Base-by-base conservation (phyloP, 2,329 filamentous ascomycete genomes). In the Nemania sp. region DNA sequence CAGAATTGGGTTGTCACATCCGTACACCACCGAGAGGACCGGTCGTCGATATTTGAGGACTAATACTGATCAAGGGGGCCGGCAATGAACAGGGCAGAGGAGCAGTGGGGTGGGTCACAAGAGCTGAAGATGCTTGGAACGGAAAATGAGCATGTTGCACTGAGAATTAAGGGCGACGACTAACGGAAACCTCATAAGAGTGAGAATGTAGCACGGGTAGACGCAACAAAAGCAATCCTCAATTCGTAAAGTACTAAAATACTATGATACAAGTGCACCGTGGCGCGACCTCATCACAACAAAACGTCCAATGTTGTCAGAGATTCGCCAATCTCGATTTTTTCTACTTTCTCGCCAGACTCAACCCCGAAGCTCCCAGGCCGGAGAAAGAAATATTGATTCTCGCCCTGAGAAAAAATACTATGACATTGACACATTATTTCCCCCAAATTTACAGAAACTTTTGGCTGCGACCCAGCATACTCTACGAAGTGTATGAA, bases 251-350 rank as follows among this genome's bases (percentile, higher is more conserved):
- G 54, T 67, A 68, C 67, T 71, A 70, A 67, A n/a, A n/a, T n/a
- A n/a, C 67, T 71, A 70, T 70, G 63, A 67, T 71, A 71, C 67
- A 71, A 64, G 62, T 67, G 60, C 65, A 67, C 50, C 43, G 40
- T 54, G 59, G 53, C 54, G 54, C 57, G 40, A 62, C 57, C 54
- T 60, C 63, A 34, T 62, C 49, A 49, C 49, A 56, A 58, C 49
- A 45, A 57, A 52, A 63, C 54, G 56, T 54, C 60, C 56, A 64
- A 59, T 54, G 46, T 42, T 51, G 50, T 51, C 53, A 51, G 60
- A 64, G 56, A 59, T 63, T 45, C 45, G 46, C 42, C 42, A 56
- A 53, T 56, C 55, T 55, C 32, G 20, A n/a, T 43, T 59, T 40
- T 54, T 49, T 62, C 52, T 58, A 51, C 49, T 57, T 56, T 39